Evolutionary conservation across 345 rosid genomes (phyloP).

Genomic region (Leavenworthia alabamica): DNA sequence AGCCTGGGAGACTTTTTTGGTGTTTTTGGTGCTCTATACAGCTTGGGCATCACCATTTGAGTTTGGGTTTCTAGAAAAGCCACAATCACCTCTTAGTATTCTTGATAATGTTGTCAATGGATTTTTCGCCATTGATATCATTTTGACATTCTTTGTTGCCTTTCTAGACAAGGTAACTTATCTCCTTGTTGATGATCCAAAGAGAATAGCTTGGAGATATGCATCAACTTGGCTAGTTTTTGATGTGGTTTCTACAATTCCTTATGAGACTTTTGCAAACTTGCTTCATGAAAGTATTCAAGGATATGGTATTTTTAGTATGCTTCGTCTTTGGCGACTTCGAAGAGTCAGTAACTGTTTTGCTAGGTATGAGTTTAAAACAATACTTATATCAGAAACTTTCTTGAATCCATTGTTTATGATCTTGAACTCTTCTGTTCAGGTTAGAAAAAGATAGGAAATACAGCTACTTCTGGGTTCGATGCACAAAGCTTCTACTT

Average conservation of each 20-base stretch:
- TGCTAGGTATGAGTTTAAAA: conserved; percentile 35
- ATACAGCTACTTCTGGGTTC: conserved; percentile 56
- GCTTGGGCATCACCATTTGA: conserved; percentile 94
- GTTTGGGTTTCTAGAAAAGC: conserved; percentile 58
- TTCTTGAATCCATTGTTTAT: too few species aligned
- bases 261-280: conserved; percentile 42
- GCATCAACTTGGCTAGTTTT: conserved; percentile 45
- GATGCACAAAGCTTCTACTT: conserved; percentile 53
- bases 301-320: conserved; percentile 57
- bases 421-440: conserved; percentile 12
- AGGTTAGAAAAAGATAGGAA: conserved; percentile 76
- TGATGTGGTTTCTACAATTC: conserved; percentile 64
- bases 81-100: conserved; percentile 39
- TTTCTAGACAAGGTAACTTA: conserved; percentile 66
- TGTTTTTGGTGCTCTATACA: conserved; percentile 64
- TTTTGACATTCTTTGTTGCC: conserved; percentile 78
- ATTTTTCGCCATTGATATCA: conserved; percentile 59
- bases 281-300: conserved; percentile 41
- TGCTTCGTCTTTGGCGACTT: conserved; percentile 94
- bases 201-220: conserved; percentile 48
- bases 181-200: conserved; percentile 53
- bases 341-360: conserved; percentile 67
- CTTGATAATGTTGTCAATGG: conserved; percentile 61
- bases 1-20: conserved; percentile 62
- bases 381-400: not conserved